Conservation (phyloP, 495 filamentous ascomycete genomes). For the Podospora sp. region DNA sequence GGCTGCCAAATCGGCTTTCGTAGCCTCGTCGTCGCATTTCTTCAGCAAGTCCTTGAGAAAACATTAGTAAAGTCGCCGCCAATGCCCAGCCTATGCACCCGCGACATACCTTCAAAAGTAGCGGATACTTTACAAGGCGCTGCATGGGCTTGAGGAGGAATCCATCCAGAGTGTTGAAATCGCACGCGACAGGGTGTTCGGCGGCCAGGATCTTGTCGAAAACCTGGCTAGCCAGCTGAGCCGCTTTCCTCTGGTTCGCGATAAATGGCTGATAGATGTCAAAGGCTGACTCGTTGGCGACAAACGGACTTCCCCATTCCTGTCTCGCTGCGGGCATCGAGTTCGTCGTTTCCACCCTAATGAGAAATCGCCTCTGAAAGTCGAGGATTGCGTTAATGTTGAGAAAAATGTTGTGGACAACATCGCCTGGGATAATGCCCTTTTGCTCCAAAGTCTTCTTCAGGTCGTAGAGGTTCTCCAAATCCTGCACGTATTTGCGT, state of each 20-base stretch:
- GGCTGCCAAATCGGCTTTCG: conserved; percentile 65
- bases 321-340: conserved; percentile 74
- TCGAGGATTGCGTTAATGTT: conserved; percentile 94
- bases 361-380: conserved; percentile 91
- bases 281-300: conserved; percentile 74
- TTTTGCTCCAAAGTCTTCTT: conserved; percentile 88
- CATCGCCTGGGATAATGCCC: conserved; percentile 84
- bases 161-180: conserved; percentile 71
- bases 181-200: conserved; percentile 58
- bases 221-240: conserved; percentile 59
- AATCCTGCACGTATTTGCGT: conserved; percentile 96
- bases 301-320: conserved; percentile 89
- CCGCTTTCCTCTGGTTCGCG: conserved; percentile 80
- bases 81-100: not conserved
- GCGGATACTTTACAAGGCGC: conserved; percentile 88
- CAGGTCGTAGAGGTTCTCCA: conserved; percentile 89
- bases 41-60: conserved; percentile 78
- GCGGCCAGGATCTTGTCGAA: conserved; percentile 62
- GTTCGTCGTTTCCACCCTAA: conserved; percentile 94
- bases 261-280: conserved; percentile 92
- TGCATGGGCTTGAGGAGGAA: conserved; percentile 98
- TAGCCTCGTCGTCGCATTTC: conserved; percentile 70
- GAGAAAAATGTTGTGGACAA: conserved; percentile 91
- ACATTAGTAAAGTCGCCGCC: conserved; percentile 15
- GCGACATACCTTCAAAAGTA: conserved; percentile 75